phyloP scores from a whole-genome alignment of 768 basidiomycete species.

The Boletellus ananiceps region DNA sequence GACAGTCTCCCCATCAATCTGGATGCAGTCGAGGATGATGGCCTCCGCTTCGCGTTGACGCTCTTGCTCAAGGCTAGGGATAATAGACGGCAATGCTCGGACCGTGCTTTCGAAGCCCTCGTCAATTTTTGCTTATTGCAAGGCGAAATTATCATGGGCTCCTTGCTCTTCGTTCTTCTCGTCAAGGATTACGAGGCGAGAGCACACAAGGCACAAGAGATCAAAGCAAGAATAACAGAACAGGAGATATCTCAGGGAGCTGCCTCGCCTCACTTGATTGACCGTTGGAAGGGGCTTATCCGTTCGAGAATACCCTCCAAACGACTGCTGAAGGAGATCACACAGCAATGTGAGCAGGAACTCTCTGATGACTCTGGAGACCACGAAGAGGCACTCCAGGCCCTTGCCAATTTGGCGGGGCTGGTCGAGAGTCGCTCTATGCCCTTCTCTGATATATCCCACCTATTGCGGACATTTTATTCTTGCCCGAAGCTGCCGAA shows the following conservation, averaged over 20 bases:
- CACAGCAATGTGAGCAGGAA: conserved; percentile 24
- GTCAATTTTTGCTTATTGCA: conserved; percentile 66
- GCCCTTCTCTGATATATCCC: conserved; percentile 40
- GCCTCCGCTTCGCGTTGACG: conserved; percentile 47
- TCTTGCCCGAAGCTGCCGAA: conserved; percentile 39
- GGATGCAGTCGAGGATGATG: conserved; percentile 34
- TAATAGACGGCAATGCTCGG: conserved; percentile 50
- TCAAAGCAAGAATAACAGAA: conserved; percentile 18
- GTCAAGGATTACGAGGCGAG: conserved; percentile 58
- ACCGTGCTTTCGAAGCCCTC: conserved; percentile 57
- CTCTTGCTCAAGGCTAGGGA: conserved; percentile 52
- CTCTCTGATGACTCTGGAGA: conserved; percentile 26
- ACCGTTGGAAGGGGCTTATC: conserved; percentile 19
- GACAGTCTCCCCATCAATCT: conserved; percentile 29
- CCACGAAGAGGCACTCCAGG: conserved; percentile 45
- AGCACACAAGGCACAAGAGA: conserved; percentile 26
- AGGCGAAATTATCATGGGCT: conserved; percentile 75
- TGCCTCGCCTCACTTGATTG: conserved; percentile 13
- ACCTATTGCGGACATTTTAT: conserved; percentile 46
- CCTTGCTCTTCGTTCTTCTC: conserved; percentile 60
- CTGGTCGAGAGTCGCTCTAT: conserved; percentile 49
- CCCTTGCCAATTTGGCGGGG: conserved; percentile 53
- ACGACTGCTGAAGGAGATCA: conserved; percentile 32
- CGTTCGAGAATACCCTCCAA: conserved; percentile 22
- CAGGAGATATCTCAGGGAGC: conserved; percentile 12